Percentiles rank a stretch among this genome's conserved stretches.
These are phyloP conservation scores for Rhizopogon roseolus DNA, from an alignment of 768 basidiomycete genomes.

Conservation along the genomic window DNA sequence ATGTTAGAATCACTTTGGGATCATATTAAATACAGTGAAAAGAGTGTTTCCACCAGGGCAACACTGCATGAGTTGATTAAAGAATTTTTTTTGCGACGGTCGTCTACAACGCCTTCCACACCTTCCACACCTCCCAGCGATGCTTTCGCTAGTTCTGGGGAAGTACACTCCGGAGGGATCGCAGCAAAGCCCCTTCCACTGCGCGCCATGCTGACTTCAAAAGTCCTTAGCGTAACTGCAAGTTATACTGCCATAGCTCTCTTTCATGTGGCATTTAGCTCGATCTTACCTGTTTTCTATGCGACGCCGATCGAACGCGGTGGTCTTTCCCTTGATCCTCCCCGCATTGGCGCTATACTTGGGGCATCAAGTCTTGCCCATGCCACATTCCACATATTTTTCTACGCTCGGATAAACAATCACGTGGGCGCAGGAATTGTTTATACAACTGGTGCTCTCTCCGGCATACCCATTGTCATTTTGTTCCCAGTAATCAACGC, in stretches of 20 bases:
- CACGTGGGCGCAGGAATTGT: conserved; percentile 55
- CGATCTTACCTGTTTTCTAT: conserved; percentile 32
- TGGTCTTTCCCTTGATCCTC: conserved; percentile 21
- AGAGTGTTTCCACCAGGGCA: not conserved
- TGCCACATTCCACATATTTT: conserved; percentile 52
- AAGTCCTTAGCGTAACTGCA: conserved; percentile 52
- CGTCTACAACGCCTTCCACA: not conserved
- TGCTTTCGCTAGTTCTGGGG: not conserved
- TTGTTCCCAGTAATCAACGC: conserved; percentile 37
- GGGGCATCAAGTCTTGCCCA: conserved; percentile 19
- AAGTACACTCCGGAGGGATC: not conserved
- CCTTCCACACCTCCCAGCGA: not conserved
- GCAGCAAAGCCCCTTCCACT: conserved; percentile 36
- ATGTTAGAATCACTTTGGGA: not conserved
- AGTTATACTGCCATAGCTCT: conserved; percentile 63
- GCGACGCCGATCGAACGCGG: conserved; percentile 26
- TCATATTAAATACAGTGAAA: not conserved
- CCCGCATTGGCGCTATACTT: conserved; percentile 25
- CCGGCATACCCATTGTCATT: conserved; percentile 39
- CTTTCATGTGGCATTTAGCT: conserved; percentile 58
- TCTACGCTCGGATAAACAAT: conserved; percentile 54
- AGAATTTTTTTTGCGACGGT: not conserved
- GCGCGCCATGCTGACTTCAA: conserved; percentile 43
- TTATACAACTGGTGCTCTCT: conserved; percentile 45
- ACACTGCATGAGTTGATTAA: not conserved